phyloP scores from a whole-genome alignment of 2,329 filamentous ascomycete genomes.

The Neofusicoccum laricinum region DNA sequence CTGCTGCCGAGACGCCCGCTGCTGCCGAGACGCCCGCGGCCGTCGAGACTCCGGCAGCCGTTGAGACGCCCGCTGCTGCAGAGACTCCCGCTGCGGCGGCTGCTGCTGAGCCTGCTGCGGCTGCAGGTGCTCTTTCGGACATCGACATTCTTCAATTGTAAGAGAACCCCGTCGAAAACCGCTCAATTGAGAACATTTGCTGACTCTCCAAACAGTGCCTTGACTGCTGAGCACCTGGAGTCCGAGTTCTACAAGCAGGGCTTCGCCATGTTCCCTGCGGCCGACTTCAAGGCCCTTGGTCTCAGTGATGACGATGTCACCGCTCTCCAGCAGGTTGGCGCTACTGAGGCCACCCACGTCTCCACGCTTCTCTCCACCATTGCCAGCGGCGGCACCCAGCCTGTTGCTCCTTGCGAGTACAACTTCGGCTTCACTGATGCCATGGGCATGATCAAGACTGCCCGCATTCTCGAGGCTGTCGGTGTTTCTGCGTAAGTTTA shows the following conservation, averaged over 20 bases:
- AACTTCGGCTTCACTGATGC: conserved; percentile 67
- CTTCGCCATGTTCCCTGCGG: conserved; percentile 63
- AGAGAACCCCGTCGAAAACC: conserved; percentile 22
- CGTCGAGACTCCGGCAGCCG: neutral
- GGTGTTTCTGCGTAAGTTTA: conserved; percentile 65
- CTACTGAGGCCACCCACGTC: conserved; percentile 64
- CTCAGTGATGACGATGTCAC: conserved; percentile 54
- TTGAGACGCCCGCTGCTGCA: neutral
- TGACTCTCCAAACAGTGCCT: conserved; percentile 52
- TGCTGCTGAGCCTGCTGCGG: neutral
- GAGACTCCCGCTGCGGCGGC: neutral
- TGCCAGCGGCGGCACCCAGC: conserved; percentile 59
- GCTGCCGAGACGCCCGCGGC: conserved; percentile 3
- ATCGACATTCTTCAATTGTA: conserved; percentile 55
- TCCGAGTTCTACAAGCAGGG: conserved; percentile 69
- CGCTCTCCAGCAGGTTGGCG: conserved; percentile 61
- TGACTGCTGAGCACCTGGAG: conserved; percentile 74
- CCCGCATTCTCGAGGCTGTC: conserved; percentile 68
- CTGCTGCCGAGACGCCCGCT: neutral
- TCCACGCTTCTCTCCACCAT: conserved; percentile 59
- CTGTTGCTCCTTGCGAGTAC: conserved; percentile 69
- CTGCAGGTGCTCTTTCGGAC: conserved; percentile 41
- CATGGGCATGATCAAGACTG: conserved; percentile 63
- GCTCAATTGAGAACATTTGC: conserved; percentile 26
- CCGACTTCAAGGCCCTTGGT: conserved; percentile 64